These are phyloP conservation scores for Orbilia blumenaviensis DNA, from an alignment of 2,329 filamentous ascomycete genomes.

Conservation along the genomic window DNA sequence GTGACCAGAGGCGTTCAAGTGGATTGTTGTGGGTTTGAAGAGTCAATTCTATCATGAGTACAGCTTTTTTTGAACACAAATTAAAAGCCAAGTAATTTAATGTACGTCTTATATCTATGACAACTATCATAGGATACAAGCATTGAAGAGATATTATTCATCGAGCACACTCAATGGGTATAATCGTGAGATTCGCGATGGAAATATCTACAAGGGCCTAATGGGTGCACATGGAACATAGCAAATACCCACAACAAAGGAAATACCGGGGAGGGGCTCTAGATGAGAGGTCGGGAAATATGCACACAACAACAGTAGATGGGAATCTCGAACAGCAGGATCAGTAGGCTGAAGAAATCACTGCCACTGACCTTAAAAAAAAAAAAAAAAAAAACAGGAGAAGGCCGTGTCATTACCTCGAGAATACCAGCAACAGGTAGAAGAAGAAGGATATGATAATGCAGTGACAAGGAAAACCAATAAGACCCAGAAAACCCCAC, in stretches of 20 bases:
- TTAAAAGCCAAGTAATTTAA: no score
- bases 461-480: not conserved
- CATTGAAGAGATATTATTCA: no score
- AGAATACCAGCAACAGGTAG: not conserved
- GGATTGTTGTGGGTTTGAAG: constrained; percentile 5
- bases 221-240: not conserved
- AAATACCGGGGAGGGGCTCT: not conserved
- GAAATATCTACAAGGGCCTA: constrained; percentile 44
- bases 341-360: not conserved
- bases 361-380: not conserved
- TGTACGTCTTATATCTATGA: no score
- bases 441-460: not conserved
- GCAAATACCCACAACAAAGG: no score
- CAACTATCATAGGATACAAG: no score
- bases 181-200: constrained; percentile 32
- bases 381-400: not conserved
- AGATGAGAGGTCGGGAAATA: not conserved
- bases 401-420: not conserved
- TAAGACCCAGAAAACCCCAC: constrained; percentile 2
- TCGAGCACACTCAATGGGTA: not conserved
- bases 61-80: no score
- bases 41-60: not conserved
- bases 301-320: constrained; percentile 9
- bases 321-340: constrained; percentile 1
- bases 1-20: not conserved